Evolutionary conservation across 2,329 filamentous ascomycete species (phyloP), one percentile per base, ranked within the genome.

Genomic region (Westerdykella aurantiaca): DNA sequence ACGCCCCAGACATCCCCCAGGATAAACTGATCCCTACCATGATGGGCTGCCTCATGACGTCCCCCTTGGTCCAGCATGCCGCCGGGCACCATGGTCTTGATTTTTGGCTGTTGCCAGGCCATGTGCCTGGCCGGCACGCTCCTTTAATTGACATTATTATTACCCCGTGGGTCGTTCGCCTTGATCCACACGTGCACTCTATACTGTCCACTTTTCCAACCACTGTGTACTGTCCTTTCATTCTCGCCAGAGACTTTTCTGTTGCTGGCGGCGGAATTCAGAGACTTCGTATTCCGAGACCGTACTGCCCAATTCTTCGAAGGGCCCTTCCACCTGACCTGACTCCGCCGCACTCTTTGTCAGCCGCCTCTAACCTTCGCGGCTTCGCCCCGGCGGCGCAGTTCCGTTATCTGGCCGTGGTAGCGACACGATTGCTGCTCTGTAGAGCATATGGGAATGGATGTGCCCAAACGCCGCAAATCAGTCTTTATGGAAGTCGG

Each of bases 401-500:
- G 25, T 12, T 29, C 25, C 2, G 25, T 12, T 12, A 9, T 40
- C 39, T 11, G 12, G 31, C 6, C 38, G 40, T 34, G 37, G n/a
- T 17, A 41, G 37, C 35, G 37, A 65, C 65, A 62, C 58, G 63
- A 4, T 9, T 29, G 39, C 54, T 44, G 44, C 52, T 56, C 7
- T 34, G 56, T 44, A 51, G 50, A 53, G 21, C 55, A 60, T 46
- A 50, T 59, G 44, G 53, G 53, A n/a, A 34, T 42, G n/a, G 35
- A 38, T 18, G 42, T 46, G 31, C 37, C 52, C 34, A 47, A 45
- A 34, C 58, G 59, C 11, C 57, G 63, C 38, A 59, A 59, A 44
- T 66, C 63, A 7, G 55, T 67, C 34, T 67, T 67, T 43, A 54
- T 57, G 42, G 63, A 67, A 47, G 64, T 67, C 23, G 64, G 64